These are phyloP conservation scores for Incumbomyces delicatus DNA, from an alignment of 2,329 filamentous ascomycete genomes.

Conservation along the genomic window DNA sequence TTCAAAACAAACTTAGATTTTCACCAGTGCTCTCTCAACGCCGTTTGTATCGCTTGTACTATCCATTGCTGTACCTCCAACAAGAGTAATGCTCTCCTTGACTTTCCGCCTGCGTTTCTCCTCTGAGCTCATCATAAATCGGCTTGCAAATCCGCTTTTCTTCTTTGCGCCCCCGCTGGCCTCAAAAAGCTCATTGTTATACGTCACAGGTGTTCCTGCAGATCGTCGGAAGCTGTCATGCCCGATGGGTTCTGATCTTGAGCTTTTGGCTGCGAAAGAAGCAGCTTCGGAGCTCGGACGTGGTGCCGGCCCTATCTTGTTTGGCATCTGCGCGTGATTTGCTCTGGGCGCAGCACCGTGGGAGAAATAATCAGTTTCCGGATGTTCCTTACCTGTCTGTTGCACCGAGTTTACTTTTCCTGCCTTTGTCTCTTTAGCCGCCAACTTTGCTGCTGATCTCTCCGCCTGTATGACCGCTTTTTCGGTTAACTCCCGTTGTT, in stretches of 20 bases:
- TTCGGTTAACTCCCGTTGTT: conserved; percentile 2
- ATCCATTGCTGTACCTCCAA: conserved; percentile 19
- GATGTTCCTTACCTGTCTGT: not conserved
- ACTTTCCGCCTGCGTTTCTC: conserved; percentile 29
- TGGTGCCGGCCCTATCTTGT: not conserved
- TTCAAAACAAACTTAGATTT: not conserved
- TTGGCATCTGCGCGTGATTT: too few species aligned
- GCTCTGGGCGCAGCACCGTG: not conserved
- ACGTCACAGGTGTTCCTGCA: not conserved
- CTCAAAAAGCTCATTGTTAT: conserved; percentile 10
- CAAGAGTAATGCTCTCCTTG: conserved; percentile 32
- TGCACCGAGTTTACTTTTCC: too few species aligned
- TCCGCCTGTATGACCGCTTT: conserved; percentile 2
- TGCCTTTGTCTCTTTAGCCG: not conserved
- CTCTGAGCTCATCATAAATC: conserved; percentile 24
- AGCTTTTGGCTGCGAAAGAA: not conserved
- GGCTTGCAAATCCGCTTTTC: conserved; percentile 14
- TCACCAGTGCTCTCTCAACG: not conserved
- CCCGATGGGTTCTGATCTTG: not conserved
- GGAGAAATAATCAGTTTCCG: not conserved
- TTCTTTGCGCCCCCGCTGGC: conserved; percentile 27
- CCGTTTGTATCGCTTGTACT: not conserved
- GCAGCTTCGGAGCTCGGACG: not conserved
- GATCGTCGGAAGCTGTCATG: not conserved
- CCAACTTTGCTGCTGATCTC: not conserved